Base-by-base conservation (phyloP, 345 rosid genomes). In the Euphorbia pulcherrima region DNA sequence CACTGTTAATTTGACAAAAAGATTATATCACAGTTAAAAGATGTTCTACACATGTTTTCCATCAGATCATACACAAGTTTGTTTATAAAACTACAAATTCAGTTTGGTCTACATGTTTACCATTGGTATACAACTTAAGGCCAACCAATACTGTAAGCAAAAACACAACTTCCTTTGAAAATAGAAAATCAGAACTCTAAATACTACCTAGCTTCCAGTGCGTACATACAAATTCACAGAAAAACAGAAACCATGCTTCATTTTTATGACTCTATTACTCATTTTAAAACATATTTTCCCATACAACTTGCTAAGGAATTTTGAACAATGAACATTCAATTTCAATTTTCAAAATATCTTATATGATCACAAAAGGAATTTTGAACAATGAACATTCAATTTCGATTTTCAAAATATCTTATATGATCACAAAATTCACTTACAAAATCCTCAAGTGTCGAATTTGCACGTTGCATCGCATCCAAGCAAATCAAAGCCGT, bases 361-460 rank as follows among this genome's bases (percentile, higher is more conserved):
- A 3, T 21, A 30, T 29, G 13, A 21, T 12, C 10, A 46, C 44
- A 28, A 44, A 44, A 44, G 50, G 50, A 12, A 44, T 44, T 12
- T 14, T 44, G n/a, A n/a, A n/a, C n/a, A n/a, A n/a, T 33, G 50
- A 12, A 44, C 50, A 56, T 56, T 56, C 35, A 56, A 27, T 27
- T 56, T 56, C 18, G 13, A 2, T 24, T 18, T n/a, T 69, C 20
- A 46, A 35, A 56, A 50, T 8, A n/a, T 50, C 5, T n/a, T 53
- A 3, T 21, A 30, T 29, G 13, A 21, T 12, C 10, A 46, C 44
- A 28, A 20, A 18, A 27, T 23, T 63, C 30, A 73, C 98, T 82
- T 75, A 93, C 94, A 57, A 90, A 88, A 82, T 89, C 96, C 80
- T 87, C 94, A 68, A 90, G 87, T 5, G 98, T 90, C 78, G 98